Evolutionary conservation across 1,284 basidiomycete genomes (phyloP).

Genomic region (Pyrrhoderma lamaoense): DNA sequence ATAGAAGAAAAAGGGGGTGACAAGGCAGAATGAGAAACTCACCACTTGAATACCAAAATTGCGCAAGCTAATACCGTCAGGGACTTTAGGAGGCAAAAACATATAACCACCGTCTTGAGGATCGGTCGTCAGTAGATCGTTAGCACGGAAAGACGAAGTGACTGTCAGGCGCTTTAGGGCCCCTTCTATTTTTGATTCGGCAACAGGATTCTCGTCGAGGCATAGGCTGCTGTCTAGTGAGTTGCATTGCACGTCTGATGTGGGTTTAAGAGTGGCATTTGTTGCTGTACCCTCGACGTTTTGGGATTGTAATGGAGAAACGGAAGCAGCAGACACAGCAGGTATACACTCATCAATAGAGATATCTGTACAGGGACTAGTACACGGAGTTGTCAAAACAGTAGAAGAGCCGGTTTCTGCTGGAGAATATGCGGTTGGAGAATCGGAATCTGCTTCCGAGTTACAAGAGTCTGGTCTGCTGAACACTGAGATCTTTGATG

Average conservation of each 20-base stretch:
- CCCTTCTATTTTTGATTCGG: background rate
- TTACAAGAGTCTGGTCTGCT: background rate
- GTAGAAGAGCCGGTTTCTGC: slow-evolving; percentile 8
- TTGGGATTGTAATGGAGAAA: background rate
- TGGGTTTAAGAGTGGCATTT: background rate
- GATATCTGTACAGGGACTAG: slow-evolving; percentile 15
- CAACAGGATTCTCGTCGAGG: background rate
- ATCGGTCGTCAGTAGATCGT: slow-evolving; percentile 31
- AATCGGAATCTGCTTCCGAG: slow-evolving; percentile 1
- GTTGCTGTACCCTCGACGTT: slow-evolving; percentile 8
- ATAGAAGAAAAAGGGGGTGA: background rate
- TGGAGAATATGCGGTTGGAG: slow-evolving; percentile 7
- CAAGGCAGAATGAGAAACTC: slow-evolving; percentile 31
- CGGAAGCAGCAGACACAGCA: background rate
- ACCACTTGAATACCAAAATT: slow-evolving; percentile 83
- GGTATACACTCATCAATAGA: slow-evolving; percentile 18
- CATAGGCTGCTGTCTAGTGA: background rate
- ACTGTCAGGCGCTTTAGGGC: slow-evolving; percentile 18
- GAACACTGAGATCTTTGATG: slow-evolving; percentile 10
- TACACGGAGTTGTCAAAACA: slow-evolving; percentile 15
- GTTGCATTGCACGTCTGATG: background rate
- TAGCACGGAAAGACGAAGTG: slow-evolving; percentile 31
- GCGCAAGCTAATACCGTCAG: slow-evolving; percentile 67
- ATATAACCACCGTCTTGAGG: slow-evolving; percentile 38
- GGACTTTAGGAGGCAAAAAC: slow-evolving; percentile 59